Evolutionary conservation across 164 flowering plant species (phyloP).

Genomic region (Vitis riparia): DNA sequence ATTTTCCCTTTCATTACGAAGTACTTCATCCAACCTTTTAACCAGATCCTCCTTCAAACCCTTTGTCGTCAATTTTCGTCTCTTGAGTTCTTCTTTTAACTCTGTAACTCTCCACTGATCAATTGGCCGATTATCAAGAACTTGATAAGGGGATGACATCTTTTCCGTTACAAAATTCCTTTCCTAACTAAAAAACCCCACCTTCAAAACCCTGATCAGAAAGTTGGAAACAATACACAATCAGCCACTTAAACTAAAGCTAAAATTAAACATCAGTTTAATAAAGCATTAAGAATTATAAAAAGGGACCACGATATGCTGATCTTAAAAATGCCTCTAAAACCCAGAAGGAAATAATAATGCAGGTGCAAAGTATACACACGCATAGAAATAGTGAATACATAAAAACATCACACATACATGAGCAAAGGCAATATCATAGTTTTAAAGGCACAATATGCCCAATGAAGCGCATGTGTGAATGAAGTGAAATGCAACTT

Average conservation of each 20-base stretch:
- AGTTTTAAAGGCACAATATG: too few species aligned
- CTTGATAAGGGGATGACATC: conserved; percentile 61
- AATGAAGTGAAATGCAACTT: too few species aligned
- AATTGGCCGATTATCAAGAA: conserved; percentile 65
- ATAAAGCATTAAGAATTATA: too few species aligned
- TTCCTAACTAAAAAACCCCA: conserved; percentile 11
- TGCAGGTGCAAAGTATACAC: too few species aligned
- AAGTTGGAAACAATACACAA: neutral
- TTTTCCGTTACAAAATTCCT: conserved; percentile 11
- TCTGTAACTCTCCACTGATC: conserved; percentile 94
- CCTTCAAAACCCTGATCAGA: conserved; percentile 26
- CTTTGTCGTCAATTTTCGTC: conserved; percentile 57
- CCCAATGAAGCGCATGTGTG: too few species aligned
- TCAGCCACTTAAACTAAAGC: neutral
- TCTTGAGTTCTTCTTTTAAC: conserved; percentile 87
- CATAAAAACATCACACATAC: too few species aligned
- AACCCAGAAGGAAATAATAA: too few species aligned
- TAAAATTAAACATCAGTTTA: neutral
- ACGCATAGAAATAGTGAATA: too few species aligned
- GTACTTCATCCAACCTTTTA: conserved; percentile 66
- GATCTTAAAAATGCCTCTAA: too few species aligned
- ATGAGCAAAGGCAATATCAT: too few species aligned
- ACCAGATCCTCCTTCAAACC: conserved; percentile 88
- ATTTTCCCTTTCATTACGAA: conserved; percentile 53
- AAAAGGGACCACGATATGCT: too few species aligned